These are phyloP conservation scores for Drechmeria coniospora DNA, from an alignment of 2,329 filamentous ascomycete species.

Conservation along the genomic window DNA sequence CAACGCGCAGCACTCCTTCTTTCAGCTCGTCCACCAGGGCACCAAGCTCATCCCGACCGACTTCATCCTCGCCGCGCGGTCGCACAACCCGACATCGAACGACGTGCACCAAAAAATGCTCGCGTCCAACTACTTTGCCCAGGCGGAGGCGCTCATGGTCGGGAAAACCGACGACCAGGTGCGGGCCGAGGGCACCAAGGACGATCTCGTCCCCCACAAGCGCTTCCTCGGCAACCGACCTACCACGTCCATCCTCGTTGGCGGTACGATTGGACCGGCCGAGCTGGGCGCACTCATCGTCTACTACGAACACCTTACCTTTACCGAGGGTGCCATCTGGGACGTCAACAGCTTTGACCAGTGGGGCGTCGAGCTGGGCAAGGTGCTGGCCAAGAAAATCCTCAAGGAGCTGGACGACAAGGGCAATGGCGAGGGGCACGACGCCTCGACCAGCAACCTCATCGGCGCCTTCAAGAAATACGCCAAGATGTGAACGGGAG, in stretches of 20 bases:
- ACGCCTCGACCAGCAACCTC: slow-evolving; percentile 74
- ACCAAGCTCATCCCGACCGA: slow-evolving; percentile 98
- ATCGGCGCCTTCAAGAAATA: slow-evolving; percentile 86
- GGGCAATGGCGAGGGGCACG: slow-evolving; percentile 60
- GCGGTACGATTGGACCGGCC: slow-evolving; percentile 83
- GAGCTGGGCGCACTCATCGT: slow-evolving; percentile 91
- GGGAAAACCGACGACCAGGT: slow-evolving; percentile 74
- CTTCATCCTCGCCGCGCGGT: slow-evolving; percentile 92
- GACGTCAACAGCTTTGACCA: slow-evolving; percentile 99
- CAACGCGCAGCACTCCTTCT: slow-evolving; percentile 99
- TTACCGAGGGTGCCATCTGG: slow-evolving; percentile 95
- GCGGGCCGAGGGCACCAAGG: slow-evolving; percentile 56
- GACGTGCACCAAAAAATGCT: slow-evolving; percentile 96
- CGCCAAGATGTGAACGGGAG: slow-evolving; percentile 29
- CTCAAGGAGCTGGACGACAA: slow-evolving; percentile 68
- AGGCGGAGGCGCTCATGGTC: slow-evolving; percentile 81
- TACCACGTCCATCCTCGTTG: slow-evolving; percentile 81
- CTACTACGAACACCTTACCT: slow-evolving; percentile 98
- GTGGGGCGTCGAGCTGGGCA: slow-evolving; percentile 98
- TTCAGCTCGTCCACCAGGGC: slow-evolving; percentile 97
- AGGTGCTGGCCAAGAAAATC: slow-evolving; percentile 88
- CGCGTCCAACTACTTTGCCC: slow-evolving; percentile 81
- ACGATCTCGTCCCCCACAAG: slow-evolving; percentile 87
- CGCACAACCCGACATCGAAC: slow-evolving; percentile 85
- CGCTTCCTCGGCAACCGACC: slow-evolving; percentile 96